Percentiles rank a stretch among this genome's conserved stretches.
phyloP scores from a whole-genome alignment of 768 basidiomycete species.

The Daedaleopsis sinensis region DNA sequence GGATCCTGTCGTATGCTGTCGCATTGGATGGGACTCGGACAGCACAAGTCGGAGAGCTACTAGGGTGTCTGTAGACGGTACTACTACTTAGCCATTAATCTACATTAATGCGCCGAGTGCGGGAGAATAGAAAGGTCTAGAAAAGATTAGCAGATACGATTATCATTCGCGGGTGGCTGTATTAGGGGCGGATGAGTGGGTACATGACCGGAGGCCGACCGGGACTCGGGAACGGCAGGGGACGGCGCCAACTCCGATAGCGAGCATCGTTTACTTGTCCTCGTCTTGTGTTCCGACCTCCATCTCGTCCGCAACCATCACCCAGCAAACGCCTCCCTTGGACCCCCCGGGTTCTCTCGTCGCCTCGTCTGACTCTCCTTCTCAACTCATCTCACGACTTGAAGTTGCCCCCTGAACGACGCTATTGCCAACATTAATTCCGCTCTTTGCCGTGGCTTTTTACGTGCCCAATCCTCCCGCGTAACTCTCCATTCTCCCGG shows the following conservation, averaged over 20 bases:
- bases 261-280: background rate
- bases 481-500: background rate
- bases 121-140: background rate
- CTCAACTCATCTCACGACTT: conserved; percentile 3
- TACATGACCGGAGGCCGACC: background rate
- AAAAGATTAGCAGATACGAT: background rate
- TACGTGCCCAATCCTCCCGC: background rate
- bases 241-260: background rate
- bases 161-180: background rate
- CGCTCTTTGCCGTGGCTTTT: conserved; percentile 13
- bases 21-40: background rate
- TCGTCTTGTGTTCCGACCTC: background rate
- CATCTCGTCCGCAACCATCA: conserved; percentile 1
- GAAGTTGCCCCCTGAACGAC: background rate
- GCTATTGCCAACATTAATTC: background rate
- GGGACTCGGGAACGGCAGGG: no score
- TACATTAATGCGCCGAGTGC: background rate
- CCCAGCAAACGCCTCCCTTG: conserved; percentile 7
- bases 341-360: background rate
- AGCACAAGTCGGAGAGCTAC: no score
- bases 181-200: background rate
- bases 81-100: no score
- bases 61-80: background rate
- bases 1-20: no score
- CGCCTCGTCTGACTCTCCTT: background rate